Base-by-base conservation (phyloP, 371 early-diverging fungal genomes). In the Mortierella sp. region DNA sequence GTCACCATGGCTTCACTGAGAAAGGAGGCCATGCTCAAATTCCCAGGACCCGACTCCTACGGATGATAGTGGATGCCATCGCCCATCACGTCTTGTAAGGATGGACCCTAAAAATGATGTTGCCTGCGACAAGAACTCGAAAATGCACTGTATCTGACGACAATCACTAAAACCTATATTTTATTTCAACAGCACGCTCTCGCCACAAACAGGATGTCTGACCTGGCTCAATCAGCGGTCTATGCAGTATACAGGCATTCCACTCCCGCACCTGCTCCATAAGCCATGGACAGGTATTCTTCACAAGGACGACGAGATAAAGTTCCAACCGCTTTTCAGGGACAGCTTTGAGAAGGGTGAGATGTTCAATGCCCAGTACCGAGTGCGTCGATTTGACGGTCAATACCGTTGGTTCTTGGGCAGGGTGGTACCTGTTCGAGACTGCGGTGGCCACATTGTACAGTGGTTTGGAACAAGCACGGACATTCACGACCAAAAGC, bases 1-100 rank as follows among this genome's bases (percentile, higher is more conserved):
- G 63, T 32, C 76, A 80, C 14, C 60, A 80, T 55, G 75, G 75
- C 21, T 79, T 79, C 54, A 55, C 79, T 18, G 77, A 80, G 1
- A 78, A 78, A 72, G 74, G 79, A 46, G 84, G 83, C 0, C 72
- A 79, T 11, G 89, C 90, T 51, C 88, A 83, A 2, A 84, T 89
- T 18, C 93, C 93, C 7, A 92, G 91, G 70, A 90, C 92, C 18
- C 89, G 91, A 27, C 75, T 93, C 4, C 74, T 93, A 49, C 90
- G 94, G 4, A 73, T 92, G 46, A 91, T 93, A 46, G 90, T 93
- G 56, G 94, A 93, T 86, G 92, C 92, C 11, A 93, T 93, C 49
- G 88, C 94, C 5, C 92, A 91, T 58, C 92, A 91, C 87, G 93
- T 93, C 38, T 93, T 92, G 93, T 93, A 90, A 90, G 92, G 85